Conservation (phyloP, 2,329 filamentous ascomycete genomes). For the Sarocladiaceae sp. region DNA sequence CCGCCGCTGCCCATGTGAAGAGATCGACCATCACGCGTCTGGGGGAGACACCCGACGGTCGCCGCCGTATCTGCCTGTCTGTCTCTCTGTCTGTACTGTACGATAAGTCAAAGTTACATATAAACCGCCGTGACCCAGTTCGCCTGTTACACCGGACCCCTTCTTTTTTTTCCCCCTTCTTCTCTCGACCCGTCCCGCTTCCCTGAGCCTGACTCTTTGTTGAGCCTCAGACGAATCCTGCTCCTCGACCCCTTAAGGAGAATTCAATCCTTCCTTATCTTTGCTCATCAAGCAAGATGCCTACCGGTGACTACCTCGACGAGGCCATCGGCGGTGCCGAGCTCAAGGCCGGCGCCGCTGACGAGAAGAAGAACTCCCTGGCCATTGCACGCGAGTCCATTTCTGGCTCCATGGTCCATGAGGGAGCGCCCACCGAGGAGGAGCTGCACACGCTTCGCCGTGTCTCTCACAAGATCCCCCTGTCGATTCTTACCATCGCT, state of each 20-base stretch:
- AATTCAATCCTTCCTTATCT: not conserved
- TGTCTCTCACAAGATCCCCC: constrained; percentile 51
- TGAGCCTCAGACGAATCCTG: not conserved
- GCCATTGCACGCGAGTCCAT: constrained; percentile 13
- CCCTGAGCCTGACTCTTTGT: not conserved
- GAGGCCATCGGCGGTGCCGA: constrained; percentile 26
- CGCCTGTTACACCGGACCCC: not conserved
- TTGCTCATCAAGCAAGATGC: constrained; percentile 11
- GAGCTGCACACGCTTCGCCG: constrained; percentile 47
- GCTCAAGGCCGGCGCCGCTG: constrained; percentile 19
- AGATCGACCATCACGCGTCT: constrained; percentile 4
- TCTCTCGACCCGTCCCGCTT: not conserved
- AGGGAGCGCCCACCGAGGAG: constrained; percentile 16
- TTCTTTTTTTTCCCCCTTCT: not conserved
- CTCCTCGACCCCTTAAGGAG: no score
- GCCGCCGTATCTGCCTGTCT: not conserved
- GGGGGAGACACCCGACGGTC: not conserved
- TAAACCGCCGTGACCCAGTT: not conserved
- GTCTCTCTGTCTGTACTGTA: not conserved
- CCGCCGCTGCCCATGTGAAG: not conserved
- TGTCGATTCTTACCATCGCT: constrained; percentile 55
- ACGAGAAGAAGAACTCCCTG: constrained; percentile 23
- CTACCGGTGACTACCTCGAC: constrained; percentile 26
- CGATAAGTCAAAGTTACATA: no score
- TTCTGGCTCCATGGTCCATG: constrained; percentile 3